Percentiles rank a stretch among this genome's conserved stretches.
Evolutionary conservation across 108 stramenopile genomes (phyloP).

Genomic region (Bacterosira constricta): DNA sequence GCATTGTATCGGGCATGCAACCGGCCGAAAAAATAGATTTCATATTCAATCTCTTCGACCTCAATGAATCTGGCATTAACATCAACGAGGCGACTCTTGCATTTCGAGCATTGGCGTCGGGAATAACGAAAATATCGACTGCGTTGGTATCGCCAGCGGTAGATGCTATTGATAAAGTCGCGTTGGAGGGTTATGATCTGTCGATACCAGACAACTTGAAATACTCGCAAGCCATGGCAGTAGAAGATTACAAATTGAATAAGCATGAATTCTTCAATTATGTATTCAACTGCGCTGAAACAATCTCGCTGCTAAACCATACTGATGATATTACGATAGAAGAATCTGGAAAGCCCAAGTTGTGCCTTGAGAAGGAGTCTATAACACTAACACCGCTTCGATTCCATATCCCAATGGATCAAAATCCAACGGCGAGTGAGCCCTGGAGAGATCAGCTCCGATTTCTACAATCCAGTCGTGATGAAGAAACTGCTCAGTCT

Average conservation of each 20-base stretch:
- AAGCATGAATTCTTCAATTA: slow-evolving; percentile 28
- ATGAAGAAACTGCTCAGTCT: not conserved
- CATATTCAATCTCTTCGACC: slow-evolving; percentile 56
- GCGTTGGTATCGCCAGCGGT: not conserved
- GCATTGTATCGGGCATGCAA: slow-evolving; percentile 29
- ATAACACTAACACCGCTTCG: slow-evolving; percentile 8
- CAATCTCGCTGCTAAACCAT: slow-evolving; percentile 7
- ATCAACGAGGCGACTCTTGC: slow-evolving; percentile 56
- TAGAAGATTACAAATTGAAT: slow-evolving; percentile 16
- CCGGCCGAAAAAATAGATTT: slow-evolving; percentile 41
- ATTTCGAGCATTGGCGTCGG: slow-evolving; percentile 34
- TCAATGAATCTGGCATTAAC: slow-evolving; percentile 43
- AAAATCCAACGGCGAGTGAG: not conserved
- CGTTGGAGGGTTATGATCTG: slow-evolving; percentile 24
- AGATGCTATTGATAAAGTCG: slow-evolving; percentile 28
- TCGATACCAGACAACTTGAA: not conserved
- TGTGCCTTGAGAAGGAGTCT: not conserved
- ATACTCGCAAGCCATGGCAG: slow-evolving; percentile 6
- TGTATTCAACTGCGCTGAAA: slow-evolving; percentile 25
- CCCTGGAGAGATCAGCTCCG: slow-evolving; percentile 45
- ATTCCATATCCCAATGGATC: not conserved
- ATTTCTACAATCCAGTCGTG: slow-evolving; percentile 13
- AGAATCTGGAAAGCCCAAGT: not conserved
- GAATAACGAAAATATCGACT: slow-evolving; percentile 22
- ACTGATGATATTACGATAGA: slow-evolving; percentile 13